These are phyloP conservation scores for Catunica adiposa DNA, from an alignment of 2,329 filamentous ascomycete species.

Conservation along the genomic window DNA sequence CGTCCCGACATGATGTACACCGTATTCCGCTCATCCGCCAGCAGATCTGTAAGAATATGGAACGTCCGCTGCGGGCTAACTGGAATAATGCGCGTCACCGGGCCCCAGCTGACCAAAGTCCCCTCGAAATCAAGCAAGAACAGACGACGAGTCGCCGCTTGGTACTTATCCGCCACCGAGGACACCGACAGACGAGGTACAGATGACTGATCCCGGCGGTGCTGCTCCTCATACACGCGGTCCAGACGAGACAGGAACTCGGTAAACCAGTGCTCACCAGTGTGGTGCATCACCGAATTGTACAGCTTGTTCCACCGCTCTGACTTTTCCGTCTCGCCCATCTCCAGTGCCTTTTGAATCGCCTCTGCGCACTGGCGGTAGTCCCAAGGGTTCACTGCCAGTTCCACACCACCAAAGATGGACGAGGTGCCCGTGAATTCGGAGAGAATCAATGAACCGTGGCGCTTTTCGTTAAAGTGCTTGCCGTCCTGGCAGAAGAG, in stretches of 20 bases:
- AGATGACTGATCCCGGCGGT: slow-evolving; percentile 66
- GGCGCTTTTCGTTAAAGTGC: slow-evolving; percentile 51
- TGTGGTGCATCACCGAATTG: slow-evolving; percentile 60
- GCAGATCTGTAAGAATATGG: slow-evolving; percentile 64
- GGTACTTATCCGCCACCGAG: slow-evolving; percentile 49
- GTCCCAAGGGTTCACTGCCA: slow-evolving; percentile 90
- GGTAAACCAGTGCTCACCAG: slow-evolving; percentile 73
- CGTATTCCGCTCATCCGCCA: slow-evolving; percentile 63
- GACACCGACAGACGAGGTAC: slow-evolving; percentile 68
- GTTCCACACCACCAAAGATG: slow-evolving; percentile 62
- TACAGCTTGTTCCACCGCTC: slow-evolving; percentile 59
- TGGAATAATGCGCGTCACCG: slow-evolving; percentile 67
- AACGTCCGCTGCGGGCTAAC: slow-evolving; percentile 72
- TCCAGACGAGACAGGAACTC: slow-evolving; percentile 55
- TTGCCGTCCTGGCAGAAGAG: slow-evolving; percentile 82
- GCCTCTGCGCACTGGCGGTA: slow-evolving; percentile 76
- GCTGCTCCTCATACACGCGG: slow-evolving; percentile 67
- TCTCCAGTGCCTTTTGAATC: slow-evolving; percentile 68
- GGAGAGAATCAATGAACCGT: slow-evolving; percentile 78
- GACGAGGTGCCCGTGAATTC: slow-evolving; percentile 90
- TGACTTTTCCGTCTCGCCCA: slow-evolving; percentile 58
- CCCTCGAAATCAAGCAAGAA: slow-evolving; percentile 92
- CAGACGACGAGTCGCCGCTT: slow-evolving; percentile 47
- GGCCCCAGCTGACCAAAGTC: slow-evolving; percentile 75
- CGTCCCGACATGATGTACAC: slow-evolving; percentile 91